These are phyloP conservation scores for Avena eriantha DNA, from an alignment of 176 grass and related monocot genomes.

Conservation along the genomic window DNA sequence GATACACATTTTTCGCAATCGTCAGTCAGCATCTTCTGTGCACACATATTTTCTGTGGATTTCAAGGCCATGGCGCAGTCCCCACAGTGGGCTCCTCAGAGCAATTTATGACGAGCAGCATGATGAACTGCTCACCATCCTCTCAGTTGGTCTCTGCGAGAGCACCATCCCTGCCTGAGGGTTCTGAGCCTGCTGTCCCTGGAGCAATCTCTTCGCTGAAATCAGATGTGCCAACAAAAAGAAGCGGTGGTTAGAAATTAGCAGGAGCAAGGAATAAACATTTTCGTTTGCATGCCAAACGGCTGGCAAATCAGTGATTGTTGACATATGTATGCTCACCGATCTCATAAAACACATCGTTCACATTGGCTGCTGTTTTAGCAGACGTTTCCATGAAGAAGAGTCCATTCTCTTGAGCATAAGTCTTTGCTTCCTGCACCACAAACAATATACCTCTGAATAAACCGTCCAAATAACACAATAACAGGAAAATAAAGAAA, in stretches of 20 bases:
- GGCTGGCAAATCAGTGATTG: background rate
- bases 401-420: conserved; percentile 86
- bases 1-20: conserved; percentile 52
- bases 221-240: background rate
- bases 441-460: background rate
- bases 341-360: conserved; percentile 90
- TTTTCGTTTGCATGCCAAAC: background rate
- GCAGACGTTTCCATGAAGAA: conserved; percentile 96
- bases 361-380: conserved; percentile 92
- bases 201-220: conserved; percentile 86
- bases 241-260: background rate
- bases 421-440: conserved; percentile 80
- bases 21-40: background rate
- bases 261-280: background rate
- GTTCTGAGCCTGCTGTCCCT: conserved; percentile 59
- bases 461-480: background rate
- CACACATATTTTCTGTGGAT: conserved; percentile 28
- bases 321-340: conserved; percentile 48
- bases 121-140: conserved; percentile 67
- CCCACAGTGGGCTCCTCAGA: background rate
- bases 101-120: conserved; percentile 79
- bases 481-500: background rate
- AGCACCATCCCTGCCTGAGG: conserved; percentile 76
- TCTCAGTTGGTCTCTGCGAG: conserved; percentile 62
- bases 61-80: conserved; percentile 21